Percentiles rank a stretch among this genome's conserved stretches.
Conservation (phyloP, 2,329 filamentous ascomycete genomes). For the Alternaria ventricosa region DNA sequence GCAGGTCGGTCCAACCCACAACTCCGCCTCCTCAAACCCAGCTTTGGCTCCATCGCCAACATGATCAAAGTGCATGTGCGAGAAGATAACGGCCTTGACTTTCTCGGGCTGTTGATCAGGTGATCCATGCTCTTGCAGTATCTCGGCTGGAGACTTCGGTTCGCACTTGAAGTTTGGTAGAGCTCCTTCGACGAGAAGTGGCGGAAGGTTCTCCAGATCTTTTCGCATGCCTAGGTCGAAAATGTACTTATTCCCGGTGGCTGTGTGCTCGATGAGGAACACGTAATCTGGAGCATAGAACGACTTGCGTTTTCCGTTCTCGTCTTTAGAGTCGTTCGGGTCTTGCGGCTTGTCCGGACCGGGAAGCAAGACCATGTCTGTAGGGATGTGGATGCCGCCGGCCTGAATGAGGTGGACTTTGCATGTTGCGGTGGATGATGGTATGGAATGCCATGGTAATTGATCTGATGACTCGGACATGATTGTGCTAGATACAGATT, state of each 20-base stretch:
- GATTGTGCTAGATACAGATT: neutral
- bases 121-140: constrained; percentile 33
- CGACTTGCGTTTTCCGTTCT: constrained; percentile 29
- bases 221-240: constrained; percentile 64
- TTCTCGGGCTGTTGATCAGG: constrained; percentile 45
- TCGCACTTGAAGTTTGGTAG: constrained; percentile 48
- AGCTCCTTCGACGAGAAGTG: constrained; percentile 50
- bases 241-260: constrained; percentile 49
- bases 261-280: constrained; percentile 37
- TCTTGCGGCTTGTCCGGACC: constrained; percentile 51
- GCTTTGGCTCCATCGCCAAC: constrained; percentile 49
- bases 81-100: constrained; percentile 51
- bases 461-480: constrained; percentile 2
- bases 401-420: constrained; percentile 45
- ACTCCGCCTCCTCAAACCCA: constrained; percentile 44
- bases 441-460: constrained; percentile 37
- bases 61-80: constrained; percentile 51
- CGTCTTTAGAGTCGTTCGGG: constrained; percentile 45
- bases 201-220: constrained; percentile 52
- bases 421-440: constrained; percentile 30
- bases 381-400: constrained; percentile 54
- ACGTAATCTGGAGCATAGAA: constrained; percentile 42
- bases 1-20: constrained; percentile 49
- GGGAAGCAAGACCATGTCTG: constrained; percentile 54
- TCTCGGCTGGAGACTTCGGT: constrained; percentile 35